Evolutionary conservation across 768 basidiomycete genomes (phyloP), one percentile per base, ranked within the genome.

Genomic region (Naganishia vaughanmartiniae): DNA sequence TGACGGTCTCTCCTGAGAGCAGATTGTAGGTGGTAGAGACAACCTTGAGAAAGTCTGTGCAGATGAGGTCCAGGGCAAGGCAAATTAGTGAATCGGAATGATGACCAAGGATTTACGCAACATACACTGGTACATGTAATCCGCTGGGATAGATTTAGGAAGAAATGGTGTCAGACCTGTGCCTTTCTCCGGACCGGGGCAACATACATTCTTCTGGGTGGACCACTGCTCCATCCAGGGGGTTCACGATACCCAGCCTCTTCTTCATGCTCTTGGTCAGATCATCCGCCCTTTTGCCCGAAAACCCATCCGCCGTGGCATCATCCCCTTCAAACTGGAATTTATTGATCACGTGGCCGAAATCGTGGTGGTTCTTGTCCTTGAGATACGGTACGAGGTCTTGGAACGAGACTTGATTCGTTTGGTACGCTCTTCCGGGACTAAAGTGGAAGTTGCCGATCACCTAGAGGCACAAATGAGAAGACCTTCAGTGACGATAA

Each of bases 391-490:
- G 96, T 2, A 98, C 80, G 30, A 81, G 70, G 39, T 79, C 77
- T 55, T 75, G 73, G 58, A 79, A 73, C 30, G 91, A 87, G 72
- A 89, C 87, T 65, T 85, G 83, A 77, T 88, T 89, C 53, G 87
- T 85, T 81, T 94, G 93, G 89, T 94, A 99, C n/a, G 92, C 92
- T 54, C 89, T 87, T 34, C 96, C 96, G 0, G 93, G 94, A 6
- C 92, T 93, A 76, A 98, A 86, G 78, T 96, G 91, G 80, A 97
- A 90, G 82, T 92, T 96, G 68, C 95, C 93, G 73, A 93, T 86
- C 73, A 79, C 76, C 76, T 77, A 34, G 15, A 42, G 42, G 42
- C 15, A 42, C 42, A 26, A 3, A 60, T 58, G 74, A 53, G 67
- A 65, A 36, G 48, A 48, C n/a, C 26, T 36, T 31, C 6, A 11